Evolutionary conservation across 2,329 filamentous ascomycete genomes (phyloP).

Genomic region (Fusarium austroafricanum): DNA sequence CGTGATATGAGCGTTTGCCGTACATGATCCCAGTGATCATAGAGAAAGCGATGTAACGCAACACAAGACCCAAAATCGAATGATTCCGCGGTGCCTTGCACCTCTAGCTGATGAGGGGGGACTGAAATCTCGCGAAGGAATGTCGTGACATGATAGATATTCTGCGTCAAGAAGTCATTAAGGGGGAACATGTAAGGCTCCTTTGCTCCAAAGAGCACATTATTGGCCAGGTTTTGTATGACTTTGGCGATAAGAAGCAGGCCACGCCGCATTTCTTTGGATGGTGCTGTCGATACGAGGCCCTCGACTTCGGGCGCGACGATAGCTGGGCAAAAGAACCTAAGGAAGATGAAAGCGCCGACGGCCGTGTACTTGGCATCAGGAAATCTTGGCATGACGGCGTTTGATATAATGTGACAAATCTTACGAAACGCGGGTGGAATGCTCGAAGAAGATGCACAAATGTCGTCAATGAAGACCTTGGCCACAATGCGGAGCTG

Average conservation of each 20-base stretch:
- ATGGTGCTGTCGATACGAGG: constrained; percentile 69
- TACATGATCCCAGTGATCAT: constrained; percentile 78
- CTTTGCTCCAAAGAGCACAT: constrained; percentile 77
- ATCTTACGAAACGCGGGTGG: constrained; percentile 74
- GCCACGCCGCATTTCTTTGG: constrained; percentile 76
- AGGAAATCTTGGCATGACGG: constrained; percentile 72
- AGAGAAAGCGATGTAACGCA: constrained; percentile 74
- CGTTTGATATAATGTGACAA: constrained; percentile 72
- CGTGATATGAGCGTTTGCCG: constrained; percentile 71
- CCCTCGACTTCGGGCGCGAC: constrained; percentile 76
- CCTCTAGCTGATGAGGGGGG: constrained; percentile 60
- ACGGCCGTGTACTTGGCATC: constrained; percentile 79
- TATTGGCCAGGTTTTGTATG: constrained; percentile 77
- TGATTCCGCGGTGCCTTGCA: constrained; percentile 58
- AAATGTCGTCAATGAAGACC: constrained; percentile 78
- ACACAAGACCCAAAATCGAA: constrained; percentile 80
- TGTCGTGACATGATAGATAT: constrained; percentile 74
- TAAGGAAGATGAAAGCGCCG: constrained; percentile 76
- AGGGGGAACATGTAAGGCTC: constrained; percentile 79
- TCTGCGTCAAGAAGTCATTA: constrained; percentile 75
- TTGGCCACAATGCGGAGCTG: constrained; percentile 75
- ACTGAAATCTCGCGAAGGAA: constrained; percentile 76
- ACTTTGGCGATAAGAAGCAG: constrained; percentile 77
- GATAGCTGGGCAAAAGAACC: constrained; percentile 79
- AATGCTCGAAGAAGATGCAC: constrained; percentile 69